These are phyloP conservation scores for Aspergillus mulundensis DNA, from an alignment of 495 filamentous ascomycete genomes.

Conservation along the genomic window DNA sequence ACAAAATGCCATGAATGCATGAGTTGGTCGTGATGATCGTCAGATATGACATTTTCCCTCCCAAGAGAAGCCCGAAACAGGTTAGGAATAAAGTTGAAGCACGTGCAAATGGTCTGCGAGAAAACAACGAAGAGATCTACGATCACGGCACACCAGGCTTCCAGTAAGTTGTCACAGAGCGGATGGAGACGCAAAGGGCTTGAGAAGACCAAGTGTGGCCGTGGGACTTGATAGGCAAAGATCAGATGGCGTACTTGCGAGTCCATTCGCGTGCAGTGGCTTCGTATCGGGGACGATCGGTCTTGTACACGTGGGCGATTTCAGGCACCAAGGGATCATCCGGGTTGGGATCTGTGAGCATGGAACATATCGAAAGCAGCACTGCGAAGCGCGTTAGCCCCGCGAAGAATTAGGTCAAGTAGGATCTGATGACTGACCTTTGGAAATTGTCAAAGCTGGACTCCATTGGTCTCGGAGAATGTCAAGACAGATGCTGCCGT, in stretches of 20 bases:
- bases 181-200: conserved; percentile 34
- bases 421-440: conserved; percentile 58
- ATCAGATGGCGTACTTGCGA: conserved; percentile 88
- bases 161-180: conserved; percentile 39
- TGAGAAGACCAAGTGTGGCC: conserved; percentile 27
- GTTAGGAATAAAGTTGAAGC: conserved; percentile 18
- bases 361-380: conserved; percentile 97
- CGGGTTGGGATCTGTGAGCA: conserved; percentile 99
- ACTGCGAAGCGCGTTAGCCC: conserved; percentile 48
- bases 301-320: conserved; percentile 99
- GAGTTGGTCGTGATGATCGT: conserved; percentile 46
- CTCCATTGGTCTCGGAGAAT: conserved; percentile 99
- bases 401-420: background rate
- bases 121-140: conserved; percentile 39
- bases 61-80: conserved; percentile 24
- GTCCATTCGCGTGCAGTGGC: conserved; percentile 98
- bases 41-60: conserved; percentile 39
- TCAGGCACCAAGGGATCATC: conserved; percentile 97
- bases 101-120: conserved; percentile 23
- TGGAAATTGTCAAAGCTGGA: conserved; percentile 95
- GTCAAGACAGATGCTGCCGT: conserved; percentile 97
- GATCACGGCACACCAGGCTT: conserved; percentile 47
- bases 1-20: conserved; percentile 44
- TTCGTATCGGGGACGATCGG: conserved; percentile 91
- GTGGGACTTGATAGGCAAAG: conserved; percentile 26